Conservation (phyloP, 2,329 filamentous ascomycete species). For the Trichoderma koningii region DNA sequence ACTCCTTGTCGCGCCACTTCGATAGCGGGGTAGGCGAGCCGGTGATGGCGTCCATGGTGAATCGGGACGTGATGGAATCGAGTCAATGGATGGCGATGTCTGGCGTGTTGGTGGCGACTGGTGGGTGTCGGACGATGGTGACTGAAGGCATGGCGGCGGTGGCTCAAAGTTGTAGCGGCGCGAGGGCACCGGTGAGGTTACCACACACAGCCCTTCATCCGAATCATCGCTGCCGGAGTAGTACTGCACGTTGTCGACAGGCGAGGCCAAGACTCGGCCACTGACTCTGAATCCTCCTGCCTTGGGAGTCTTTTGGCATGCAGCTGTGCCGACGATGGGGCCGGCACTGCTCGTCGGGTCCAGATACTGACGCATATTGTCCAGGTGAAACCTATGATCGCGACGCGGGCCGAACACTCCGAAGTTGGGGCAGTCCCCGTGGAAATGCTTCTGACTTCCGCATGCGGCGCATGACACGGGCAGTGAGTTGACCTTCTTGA, state of each 20-base stretch:
- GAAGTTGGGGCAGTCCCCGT: slow-evolving; percentile 52
- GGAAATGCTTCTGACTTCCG: slow-evolving; percentile 57
- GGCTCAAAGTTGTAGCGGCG: slow-evolving; percentile 38
- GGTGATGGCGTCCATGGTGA: too few relatives aligned
- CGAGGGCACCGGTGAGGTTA: slow-evolving; percentile 33
- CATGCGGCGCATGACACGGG: slow-evolving; percentile 59
- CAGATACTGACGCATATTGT: slow-evolving; percentile 53
- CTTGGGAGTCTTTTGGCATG: slow-evolving; percentile 32
- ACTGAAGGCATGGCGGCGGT: slow-evolving; percentile 31
- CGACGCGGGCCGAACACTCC: slow-evolving; percentile 1
- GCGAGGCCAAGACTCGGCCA: slow-evolving; percentile 39
- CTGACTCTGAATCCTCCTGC: slow-evolving; percentile 39
- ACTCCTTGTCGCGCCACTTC: neutral
- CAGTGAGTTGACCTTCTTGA: slow-evolving; percentile 53
- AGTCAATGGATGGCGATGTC: too few relatives aligned
- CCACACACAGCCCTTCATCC: slow-evolving; percentile 41
- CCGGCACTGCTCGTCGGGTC: slow-evolving; percentile 47
- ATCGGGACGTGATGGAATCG: too few relatives aligned
- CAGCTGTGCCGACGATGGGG: slow-evolving; percentile 43
- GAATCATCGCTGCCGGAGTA: slow-evolving; percentile 53
- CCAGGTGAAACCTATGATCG: slow-evolving; percentile 55
- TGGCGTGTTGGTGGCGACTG: too few relatives aligned
- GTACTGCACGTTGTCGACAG: slow-evolving; percentile 46
- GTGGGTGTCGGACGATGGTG: too few relatives aligned
- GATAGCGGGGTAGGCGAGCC: too few relatives aligned